Base-by-base conservation (phyloP, 2,329 filamentous ascomycete species). In the Apiospora pterosperma region DNA sequence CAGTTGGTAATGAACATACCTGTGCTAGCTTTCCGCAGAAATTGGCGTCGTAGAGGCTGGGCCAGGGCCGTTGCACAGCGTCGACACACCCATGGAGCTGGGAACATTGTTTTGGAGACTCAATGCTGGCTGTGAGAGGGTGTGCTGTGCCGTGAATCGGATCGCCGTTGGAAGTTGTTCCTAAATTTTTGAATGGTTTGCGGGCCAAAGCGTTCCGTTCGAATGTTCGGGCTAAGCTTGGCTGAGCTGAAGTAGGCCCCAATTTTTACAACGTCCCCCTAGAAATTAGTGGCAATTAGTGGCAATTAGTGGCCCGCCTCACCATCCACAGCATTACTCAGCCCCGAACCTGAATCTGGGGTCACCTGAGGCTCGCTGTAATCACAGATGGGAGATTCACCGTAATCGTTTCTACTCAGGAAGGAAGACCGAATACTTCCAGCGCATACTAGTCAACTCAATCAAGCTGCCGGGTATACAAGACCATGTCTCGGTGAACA, bases 81-180 rank as follows among this genome's bases (percentile, higher is more conserved):
- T 71, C 81, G 81, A 74, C 82, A 86, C 69, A 85, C 78, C 83
- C 83, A 85, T 79, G 80, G 80, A 74, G 80, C 76, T 70, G 74
- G 69, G 63, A 72, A 69, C 74, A 76, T 76, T 62, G 64, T 73
- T 60, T 36, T 16, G 36, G 31, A 21, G 1, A 34, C 36, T 19
- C 25, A 19, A 7, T 34, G 48, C 12, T 34, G 48, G 19, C 19
- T 34, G 48, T 28, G 19, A 19, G 3, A 10, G 28, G 48, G n/a
- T n/a, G n/a, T n/a, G n/a, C n/a, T n/a, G n/a, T n/a, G n/a, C n/a
- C n/a, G n/a, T n/a, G n/a, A n/a, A n/a, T n/a, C n/a, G n/a, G n/a
- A 55, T 55, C 34, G 28, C 31, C 38, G 48, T 19, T 55, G 6
- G 21, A n/a, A 19, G 16, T 19, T 55, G 16, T 8, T 8, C 4